Base-by-base conservation (phyloP, 2,329 filamentous ascomycete species). In the Calonectria honghensis region DNA sequence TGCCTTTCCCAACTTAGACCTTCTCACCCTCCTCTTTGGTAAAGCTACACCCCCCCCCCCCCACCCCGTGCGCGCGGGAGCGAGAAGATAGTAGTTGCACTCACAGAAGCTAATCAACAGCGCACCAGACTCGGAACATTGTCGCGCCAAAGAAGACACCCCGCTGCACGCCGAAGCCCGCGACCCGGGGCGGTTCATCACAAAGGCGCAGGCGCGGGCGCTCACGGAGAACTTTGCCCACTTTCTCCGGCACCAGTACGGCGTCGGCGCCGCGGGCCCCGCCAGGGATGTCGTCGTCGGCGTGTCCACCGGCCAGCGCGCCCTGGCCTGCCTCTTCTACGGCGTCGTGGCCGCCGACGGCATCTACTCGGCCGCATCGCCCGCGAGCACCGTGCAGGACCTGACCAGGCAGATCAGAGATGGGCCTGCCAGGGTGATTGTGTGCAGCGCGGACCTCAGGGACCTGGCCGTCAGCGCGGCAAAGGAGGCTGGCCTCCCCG, bases 341-440 rank as follows among this genome's bases (percentile, higher is more conserved):
- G 89, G 88, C 18, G 87, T 91, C 68, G 85, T 93, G 59, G 91
- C 89, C 4, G 90, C 91, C 2, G 91, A 89, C 1, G 91, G 90
- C 24, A 87, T 93, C 32, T 93, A 91, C 77, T 90, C 89, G 9
- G 88, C 90, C 6, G 90, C 90, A 0, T 89, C 87, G 61, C 85
- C 89, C 0, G 85, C 87, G 0, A 88, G 86, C 6, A 91, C 90
- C 0, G 84, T 86, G 0, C 78, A 84, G 3, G 91, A 93, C 32
- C 81, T 93, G 11, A 86, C 86, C 4, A 85, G 88, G 45, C 86
- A 89, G 78, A 78, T 88, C 37, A 77, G 77, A 1, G 84, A 88
- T 57, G 86, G 86, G 0, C 81, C 81, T 1, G 84, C 83, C 14
- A 84, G 82, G 39, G 70, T 88, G 11, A 76, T 89, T 20, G 76